phyloP scores from a whole-genome alignment of 1,284 basidiomycete genomes.

The Leccinum ponderosum region DNA sequence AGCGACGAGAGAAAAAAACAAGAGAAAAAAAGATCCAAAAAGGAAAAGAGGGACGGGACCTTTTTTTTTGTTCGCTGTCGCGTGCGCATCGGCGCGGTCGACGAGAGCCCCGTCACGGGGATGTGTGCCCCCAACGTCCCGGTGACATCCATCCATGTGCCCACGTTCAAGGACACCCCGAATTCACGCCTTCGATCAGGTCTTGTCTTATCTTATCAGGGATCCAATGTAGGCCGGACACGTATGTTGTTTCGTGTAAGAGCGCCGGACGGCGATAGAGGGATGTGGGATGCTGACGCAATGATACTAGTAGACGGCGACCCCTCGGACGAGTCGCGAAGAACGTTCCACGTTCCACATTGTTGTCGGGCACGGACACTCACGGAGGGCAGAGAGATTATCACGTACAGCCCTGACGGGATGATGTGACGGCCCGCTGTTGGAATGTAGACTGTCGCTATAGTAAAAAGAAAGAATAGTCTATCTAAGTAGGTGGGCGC shows the following conservation, averaged over 20 bases:
- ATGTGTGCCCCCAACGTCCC: too few relatives aligned
- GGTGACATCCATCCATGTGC: too few relatives aligned
- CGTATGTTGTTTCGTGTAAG: constrained; percentile 22
- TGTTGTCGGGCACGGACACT: constrained; percentile 9
- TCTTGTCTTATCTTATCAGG: constrained; percentile 34
- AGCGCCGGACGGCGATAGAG: constrained; percentile 19
- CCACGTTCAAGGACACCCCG: too few relatives aligned
- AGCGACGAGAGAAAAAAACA: constrained; percentile 14
- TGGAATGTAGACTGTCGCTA: constrained; percentile 1
- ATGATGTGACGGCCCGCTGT: constrained; percentile 12
- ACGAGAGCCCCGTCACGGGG: too few relatives aligned
- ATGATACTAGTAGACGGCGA: constrained; percentile 10
- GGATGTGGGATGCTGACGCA: constrained; percentile 5
- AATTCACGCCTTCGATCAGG: too few relatives aligned
- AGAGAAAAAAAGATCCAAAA: constrained; percentile 14
- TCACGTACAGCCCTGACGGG: constrained; percentile 26
- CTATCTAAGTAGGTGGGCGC: neutral
- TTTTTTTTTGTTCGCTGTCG: constrained; percentile 6
- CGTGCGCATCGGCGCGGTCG: too few relatives aligned
- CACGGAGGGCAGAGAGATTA: constrained; percentile 10
- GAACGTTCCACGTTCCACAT: constrained; percentile 20
- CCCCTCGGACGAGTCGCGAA: constrained; percentile 14
- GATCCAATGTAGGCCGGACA: constrained; percentile 24
- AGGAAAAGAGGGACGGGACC: constrained; percentile 14
- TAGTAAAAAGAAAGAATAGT: neutral